phyloP scores from a whole-genome alignment of 371 early-diverging fungal species.

The Rhizopus delemar region DNA sequence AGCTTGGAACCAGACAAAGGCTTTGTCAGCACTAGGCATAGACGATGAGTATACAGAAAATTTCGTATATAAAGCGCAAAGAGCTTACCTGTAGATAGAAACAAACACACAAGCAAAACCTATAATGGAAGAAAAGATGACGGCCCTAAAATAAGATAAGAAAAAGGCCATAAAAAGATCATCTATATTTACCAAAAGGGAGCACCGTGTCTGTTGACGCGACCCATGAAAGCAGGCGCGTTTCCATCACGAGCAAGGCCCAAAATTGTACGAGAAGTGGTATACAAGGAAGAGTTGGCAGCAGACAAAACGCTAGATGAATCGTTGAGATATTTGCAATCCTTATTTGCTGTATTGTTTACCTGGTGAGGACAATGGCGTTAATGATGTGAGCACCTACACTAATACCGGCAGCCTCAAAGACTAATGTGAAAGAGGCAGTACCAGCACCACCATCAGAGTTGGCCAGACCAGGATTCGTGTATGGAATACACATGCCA shows the following conservation, averaged over 20 bases:
- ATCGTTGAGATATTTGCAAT: not conserved
- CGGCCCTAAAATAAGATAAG: conserved; percentile 38
- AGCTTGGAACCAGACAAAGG: conserved; percentile 75
- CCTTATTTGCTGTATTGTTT: not conserved
- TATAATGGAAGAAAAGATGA: conserved; percentile 54
- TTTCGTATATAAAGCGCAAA: not conserved
- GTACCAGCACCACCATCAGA: conserved; percentile 38
- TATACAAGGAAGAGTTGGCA: conserved; percentile 73
- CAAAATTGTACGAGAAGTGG: conserved; percentile 65
- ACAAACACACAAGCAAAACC: conserved; percentile 60
- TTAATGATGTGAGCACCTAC: conserved; percentile 71
- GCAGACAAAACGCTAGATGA: conserved; percentile 64
- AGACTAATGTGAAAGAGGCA: conserved; percentile 69
- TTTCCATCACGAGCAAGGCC: conserved; percentile 65
- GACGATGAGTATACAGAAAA: not conserved
- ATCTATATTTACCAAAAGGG: conserved; percentile 38
- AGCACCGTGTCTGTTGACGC: conserved; percentile 55
- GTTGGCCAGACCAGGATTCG: conserved; percentile 50
- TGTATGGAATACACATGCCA: conserved; percentile 60
- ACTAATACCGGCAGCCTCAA: conserved; percentile 61
- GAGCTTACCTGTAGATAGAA: conserved; percentile 33
- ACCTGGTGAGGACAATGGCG: conserved; percentile 62
- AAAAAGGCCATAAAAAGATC: not conserved
- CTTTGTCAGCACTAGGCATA: conserved; percentile 42
- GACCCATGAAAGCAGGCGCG: conserved; percentile 57